A percentile compares a stretch with the other conserved stretches of the same genome.
Conservation (phyloP, 2,329 filamentous ascomycete species). For the Ophiostoma angusticollis region DNA sequence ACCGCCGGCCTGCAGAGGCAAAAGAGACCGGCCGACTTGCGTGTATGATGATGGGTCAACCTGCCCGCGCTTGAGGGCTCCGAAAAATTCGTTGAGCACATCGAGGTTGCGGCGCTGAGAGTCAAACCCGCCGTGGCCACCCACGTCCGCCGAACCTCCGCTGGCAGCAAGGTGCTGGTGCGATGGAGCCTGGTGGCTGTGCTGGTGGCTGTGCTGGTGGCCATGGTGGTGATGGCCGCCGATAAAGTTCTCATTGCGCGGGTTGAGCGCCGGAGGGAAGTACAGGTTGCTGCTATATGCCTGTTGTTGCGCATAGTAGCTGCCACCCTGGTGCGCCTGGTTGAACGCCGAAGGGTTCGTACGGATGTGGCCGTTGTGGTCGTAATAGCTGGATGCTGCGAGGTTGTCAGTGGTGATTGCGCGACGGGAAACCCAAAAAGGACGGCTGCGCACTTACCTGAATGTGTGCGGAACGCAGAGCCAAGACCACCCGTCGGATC, state of each 20-base stretch:
- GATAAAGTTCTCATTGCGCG: slow-evolving; percentile 44
- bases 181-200: neutral
- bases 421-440: too few species aligned
- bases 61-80: slow-evolving; percentile 77
- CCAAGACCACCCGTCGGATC: slow-evolving; percentile 39
- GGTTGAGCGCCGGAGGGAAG: slow-evolving; percentile 51
- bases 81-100: slow-evolving; percentile 86
- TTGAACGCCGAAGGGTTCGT: slow-evolving; percentile 39
- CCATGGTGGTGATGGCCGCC: slow-evolving; percentile 30
- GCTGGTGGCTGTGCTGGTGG: slow-evolving; percentile 6
- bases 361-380: slow-evolving; percentile 52
- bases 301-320: slow-evolving; percentile 48
- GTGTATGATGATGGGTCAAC: slow-evolving; percentile 84
- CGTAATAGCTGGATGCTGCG: slow-evolving; percentile 49
- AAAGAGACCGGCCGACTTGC: slow-evolving; percentile 78
- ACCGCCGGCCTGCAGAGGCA: slow-evolving; percentile 54
- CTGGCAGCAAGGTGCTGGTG: slow-evolving; percentile 8
- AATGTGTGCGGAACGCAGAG: slow-evolving; percentile 37
- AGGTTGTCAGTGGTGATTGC: slow-evolving; percentile 10
- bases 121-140: slow-evolving; percentile 38
- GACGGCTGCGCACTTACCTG: slow-evolving; percentile 44
- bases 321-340: slow-evolving; percentile 41
- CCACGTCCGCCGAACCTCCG: neutral
- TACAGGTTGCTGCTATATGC: slow-evolving; percentile 53
- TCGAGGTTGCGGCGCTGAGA: slow-evolving; percentile 76